Evolutionary conservation across 2,329 filamentous ascomycete genomes (phyloP).

Genomic region (Diaporthe sp.): DNA sequence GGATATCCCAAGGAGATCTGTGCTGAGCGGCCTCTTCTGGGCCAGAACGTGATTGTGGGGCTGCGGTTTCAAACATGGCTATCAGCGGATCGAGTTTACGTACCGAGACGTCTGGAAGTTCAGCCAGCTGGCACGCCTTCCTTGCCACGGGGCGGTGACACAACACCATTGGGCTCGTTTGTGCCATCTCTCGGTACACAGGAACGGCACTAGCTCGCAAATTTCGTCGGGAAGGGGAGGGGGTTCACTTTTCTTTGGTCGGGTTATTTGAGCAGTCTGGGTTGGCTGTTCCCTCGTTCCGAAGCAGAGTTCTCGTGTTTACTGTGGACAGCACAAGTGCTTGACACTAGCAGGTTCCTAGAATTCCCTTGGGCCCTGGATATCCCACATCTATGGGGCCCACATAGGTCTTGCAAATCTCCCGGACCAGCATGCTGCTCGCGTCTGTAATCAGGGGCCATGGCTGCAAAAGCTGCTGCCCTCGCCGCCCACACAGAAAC

Average conservation of each 20-base stretch:
- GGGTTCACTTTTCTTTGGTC: not conserved
- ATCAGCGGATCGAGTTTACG: conserved; percentile 1
- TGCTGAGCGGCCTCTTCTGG: conserved; percentile 21
- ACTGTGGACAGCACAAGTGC: not conserved
- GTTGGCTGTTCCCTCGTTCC: not conserved
- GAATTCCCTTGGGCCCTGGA: not conserved
- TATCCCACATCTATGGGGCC: not conserved
- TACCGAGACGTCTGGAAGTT: not conserved
- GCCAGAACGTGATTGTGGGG: not conserved
- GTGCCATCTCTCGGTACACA: not conserved
- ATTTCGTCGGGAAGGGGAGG: not conserved
- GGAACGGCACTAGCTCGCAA: not conserved
- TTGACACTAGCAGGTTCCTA: not conserved
- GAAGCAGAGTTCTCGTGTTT: not conserved
- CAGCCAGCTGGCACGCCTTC: not conserved
- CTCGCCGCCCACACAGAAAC: not conserved
- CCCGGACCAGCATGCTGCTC: not conserved
- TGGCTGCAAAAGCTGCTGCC: not conserved
- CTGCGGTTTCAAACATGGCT: not conserved
- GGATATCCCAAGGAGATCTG: not conserved
- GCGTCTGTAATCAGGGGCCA: not conserved
- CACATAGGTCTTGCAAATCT: conserved; percentile 1
- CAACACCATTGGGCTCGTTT: not conserved
- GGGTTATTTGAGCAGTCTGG: not conserved
- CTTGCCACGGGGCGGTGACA: not conserved